A percentile compares a stretch with the other conserved stretches of the same genome.
phyloP scores from a whole-genome alignment of 2,329 filamentous ascomycete species.

The Aspergillus nomiae region DNA sequence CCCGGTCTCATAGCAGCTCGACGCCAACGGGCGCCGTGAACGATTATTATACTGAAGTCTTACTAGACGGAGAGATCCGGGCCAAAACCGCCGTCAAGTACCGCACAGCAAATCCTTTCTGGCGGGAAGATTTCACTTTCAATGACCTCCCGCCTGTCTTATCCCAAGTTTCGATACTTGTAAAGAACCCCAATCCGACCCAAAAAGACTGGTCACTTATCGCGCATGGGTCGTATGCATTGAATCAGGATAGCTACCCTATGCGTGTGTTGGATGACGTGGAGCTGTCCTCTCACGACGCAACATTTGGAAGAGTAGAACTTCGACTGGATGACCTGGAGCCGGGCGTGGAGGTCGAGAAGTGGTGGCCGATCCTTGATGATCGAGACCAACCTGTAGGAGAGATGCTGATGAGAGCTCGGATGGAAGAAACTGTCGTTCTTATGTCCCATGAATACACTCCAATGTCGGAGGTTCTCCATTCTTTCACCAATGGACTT shows the following conservation, averaged over 20 bases:
- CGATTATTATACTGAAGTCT: slow-evolving; percentile 52
- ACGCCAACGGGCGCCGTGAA: slow-evolving; percentile 33
- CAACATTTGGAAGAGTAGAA: slow-evolving; percentile 65
- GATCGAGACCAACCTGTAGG: slow-evolving; percentile 75
- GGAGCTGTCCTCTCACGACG: slow-evolving; percentile 50
- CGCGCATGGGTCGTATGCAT: slow-evolving; percentile 45
- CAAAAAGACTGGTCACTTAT: slow-evolving; percentile 55
- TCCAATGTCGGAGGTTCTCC: slow-evolving; percentile 77
- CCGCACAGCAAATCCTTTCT: slow-evolving; percentile 50
- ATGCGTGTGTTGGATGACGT: slow-evolving; percentile 47
- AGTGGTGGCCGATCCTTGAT: slow-evolving; percentile 84
- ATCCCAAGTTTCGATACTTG: slow-evolving; percentile 48
- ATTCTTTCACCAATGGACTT: slow-evolving; percentile 79
- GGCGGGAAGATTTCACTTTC: slow-evolving; percentile 53
- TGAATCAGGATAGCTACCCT: slow-evolving; percentile 44
- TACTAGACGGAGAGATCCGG: slow-evolving; percentile 51
- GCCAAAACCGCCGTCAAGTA: slow-evolving; percentile 52
- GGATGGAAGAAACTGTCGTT: slow-evolving; percentile 86
- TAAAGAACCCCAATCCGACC: slow-evolving; percentile 50
- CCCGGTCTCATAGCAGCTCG: slow-evolving; percentile 32
- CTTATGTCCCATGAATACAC: slow-evolving; percentile 84
- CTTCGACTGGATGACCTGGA: slow-evolving; percentile 78
- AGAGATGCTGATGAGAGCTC: slow-evolving; percentile 79
- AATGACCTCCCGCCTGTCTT: slow-evolving; percentile 50
- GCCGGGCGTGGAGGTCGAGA: slow-evolving; percentile 74